Conservation (phyloP, 1,284 basidiomycete genomes). For the Abortiporus biennis region DNA sequence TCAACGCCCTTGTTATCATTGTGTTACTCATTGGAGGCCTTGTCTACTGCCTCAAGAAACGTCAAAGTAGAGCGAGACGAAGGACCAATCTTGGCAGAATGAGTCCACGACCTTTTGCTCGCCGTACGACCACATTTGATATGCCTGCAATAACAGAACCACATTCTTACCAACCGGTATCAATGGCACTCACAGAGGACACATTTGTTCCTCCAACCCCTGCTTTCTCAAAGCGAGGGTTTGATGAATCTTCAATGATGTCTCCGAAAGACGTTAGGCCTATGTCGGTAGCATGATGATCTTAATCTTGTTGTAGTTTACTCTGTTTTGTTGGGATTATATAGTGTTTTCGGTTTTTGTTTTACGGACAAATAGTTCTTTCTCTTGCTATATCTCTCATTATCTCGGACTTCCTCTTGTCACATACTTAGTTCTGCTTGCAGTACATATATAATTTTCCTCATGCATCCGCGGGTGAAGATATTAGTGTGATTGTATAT, state of each 20-base stretch:
- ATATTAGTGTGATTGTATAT: no score
- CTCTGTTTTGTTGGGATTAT: neutral
- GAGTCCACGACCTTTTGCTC: slow-evolving; percentile 44
- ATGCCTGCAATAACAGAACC: slow-evolving; percentile 9
- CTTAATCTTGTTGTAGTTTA: neutral
- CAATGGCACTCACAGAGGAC: slow-evolving; percentile 71
- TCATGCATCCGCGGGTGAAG: neutral
- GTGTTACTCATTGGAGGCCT: slow-evolving; percentile 46
- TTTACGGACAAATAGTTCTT: neutral
- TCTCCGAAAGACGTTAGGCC: slow-evolving; percentile 29
- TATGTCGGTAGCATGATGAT: slow-evolving; percentile 36
- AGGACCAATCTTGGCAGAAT: slow-evolving; percentile 37
- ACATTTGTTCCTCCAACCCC: slow-evolving; percentile 64
- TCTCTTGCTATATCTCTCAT: neutral
- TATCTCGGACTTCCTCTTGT: neutral
- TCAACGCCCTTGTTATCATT: slow-evolving; percentile 65
- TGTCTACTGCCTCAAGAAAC: slow-evolving; percentile 37
- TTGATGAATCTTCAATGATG: slow-evolving; percentile 24
- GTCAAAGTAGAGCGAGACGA: slow-evolving; percentile 30
- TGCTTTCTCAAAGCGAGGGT: slow-evolving; percentile 42
- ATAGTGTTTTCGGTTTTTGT: neutral
- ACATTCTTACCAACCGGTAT: slow-evolving; percentile 63
- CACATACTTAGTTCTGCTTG: neutral
- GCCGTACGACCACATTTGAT: slow-evolving; percentile 19
- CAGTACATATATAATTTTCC: neutral